Evolutionary conservation across 139 green algal genomes (phyloP), one percentile per base, ranked within the genome.

Genomic region (Zygnema cylindricum): DNA sequence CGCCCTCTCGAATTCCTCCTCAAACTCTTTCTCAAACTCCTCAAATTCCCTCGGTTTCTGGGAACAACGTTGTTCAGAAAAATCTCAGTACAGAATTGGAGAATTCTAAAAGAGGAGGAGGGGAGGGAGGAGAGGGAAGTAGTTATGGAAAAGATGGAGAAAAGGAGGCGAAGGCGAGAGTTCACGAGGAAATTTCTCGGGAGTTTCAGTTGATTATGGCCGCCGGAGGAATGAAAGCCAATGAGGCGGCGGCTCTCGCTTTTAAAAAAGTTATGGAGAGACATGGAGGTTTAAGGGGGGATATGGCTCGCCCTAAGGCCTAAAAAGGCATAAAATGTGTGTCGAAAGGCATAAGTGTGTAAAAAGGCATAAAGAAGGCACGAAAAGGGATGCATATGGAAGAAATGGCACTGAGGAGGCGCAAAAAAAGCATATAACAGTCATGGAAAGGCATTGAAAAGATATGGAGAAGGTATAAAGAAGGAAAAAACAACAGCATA

Each of bases 161-260:
- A 22, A 21, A 22, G 22, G 77, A 57, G n/a, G 76, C 39, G 1
- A 90, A 87, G 39, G 77, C 55, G 22, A 42, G 25, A 55, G 81
- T 90, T 11, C 85, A 90, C 1, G 85, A 22, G 38, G 85, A 90
- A 79, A 90, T 90, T 49, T 41, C 32, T 33, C 21, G 21, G 25
- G 85, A 90, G 63, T 90, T 90, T 81, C 21, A 76, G 25, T 22
- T 40, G 7, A 36, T 90, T 33, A 90, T 90, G 85, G 77, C 77
- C 32, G 81, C 33, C 2, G 85, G 85, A 0, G 79, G 32, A 0
- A 41, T 90, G 43, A 73, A 33, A 11, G 38, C 85, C n/a, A 90
- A 69, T 39, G 85, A 90, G 54, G 85, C 85, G 32, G 85, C 85
- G 42, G 85, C 43, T 30, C 32, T 89, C 2, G 85, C 85, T 39